phyloP scores from a whole-genome alignment of 768 basidiomycete species.

The Tricholoma hemisulphureum region DNA sequence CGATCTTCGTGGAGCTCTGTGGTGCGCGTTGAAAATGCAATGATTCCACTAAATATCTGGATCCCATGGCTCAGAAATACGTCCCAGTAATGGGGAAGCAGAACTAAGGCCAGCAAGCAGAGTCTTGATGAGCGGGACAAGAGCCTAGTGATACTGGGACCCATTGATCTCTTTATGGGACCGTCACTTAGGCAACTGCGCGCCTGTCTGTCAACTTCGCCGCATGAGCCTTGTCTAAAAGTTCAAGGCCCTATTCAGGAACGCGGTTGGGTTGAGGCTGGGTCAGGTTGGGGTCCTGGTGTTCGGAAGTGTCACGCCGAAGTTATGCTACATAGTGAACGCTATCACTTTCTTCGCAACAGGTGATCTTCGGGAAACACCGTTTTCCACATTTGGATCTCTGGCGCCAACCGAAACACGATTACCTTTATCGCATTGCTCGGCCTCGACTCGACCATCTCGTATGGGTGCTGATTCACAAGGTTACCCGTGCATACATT shows the following conservation, averaged over 20 bases:
- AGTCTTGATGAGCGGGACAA: too few relatives aligned
- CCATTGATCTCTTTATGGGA: too few relatives aligned
- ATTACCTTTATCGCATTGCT: neutral
- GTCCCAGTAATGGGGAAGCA: neutral
- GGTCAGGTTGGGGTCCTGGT: neutral
- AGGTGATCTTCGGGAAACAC: too few relatives aligned
- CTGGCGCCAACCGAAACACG: conserved; percentile 1
- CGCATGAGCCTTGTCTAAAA: too few relatives aligned
- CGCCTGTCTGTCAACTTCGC: too few relatives aligned
- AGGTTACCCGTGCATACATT: neutral
- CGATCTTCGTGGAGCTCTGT: neutral
- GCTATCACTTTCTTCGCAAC: too few relatives aligned
- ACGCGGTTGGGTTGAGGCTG: neutral
- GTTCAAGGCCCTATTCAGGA: neutral
- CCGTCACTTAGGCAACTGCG: too few relatives aligned
- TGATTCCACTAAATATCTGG: neutral
- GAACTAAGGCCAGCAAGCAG: too few relatives aligned
- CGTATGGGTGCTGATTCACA: neutral
- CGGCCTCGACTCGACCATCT: neutral
- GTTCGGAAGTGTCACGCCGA: neutral
- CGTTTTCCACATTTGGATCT: too few relatives aligned
- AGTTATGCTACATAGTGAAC: neutral
- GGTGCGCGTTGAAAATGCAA: neutral
- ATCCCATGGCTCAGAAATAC: neutral
- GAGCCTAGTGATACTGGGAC: too few relatives aligned